A percentile compares a stretch with the other conserved stretches of the same genome.
Conservation (phyloP, 2,329 filamentous ascomycete genomes). For the Fusarium annulatum region DNA sequence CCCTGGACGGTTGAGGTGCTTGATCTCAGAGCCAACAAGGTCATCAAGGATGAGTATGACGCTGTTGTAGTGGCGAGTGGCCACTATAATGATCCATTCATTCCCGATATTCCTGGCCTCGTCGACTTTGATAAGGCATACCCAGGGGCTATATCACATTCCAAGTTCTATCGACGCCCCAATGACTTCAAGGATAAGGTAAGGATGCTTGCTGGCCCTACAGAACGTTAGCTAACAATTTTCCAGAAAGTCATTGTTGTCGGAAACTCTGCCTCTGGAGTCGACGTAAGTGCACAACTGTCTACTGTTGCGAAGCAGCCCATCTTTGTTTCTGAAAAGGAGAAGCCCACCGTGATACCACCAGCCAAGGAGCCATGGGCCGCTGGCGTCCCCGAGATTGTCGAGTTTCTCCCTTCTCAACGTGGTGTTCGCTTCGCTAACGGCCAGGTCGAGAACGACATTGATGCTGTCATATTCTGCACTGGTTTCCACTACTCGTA, state of each 20-base stretch:
- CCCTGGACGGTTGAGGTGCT: conserved; percentile 59
- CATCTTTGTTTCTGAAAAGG: conserved; percentile 66
- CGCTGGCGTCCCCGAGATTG: conserved; percentile 58
- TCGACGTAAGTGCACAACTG: conserved; percentile 77
- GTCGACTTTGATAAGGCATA: conserved; percentile 61
- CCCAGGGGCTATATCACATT: conserved; percentile 66
- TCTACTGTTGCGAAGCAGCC: conserved; percentile 62
- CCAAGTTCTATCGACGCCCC: conserved; percentile 72
- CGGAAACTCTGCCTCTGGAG: conserved; percentile 76
- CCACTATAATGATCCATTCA: conserved; percentile 69
- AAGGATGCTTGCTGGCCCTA: background rate
- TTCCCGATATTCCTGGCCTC: conserved; percentile 68
- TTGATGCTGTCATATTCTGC: conserved; percentile 84
- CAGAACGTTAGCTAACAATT: background rate
- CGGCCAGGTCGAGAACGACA: conserved; percentile 67
- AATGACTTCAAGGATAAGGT: conserved; percentile 50
- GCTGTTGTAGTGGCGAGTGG: conserved; percentile 72
- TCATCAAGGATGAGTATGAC: conserved; percentile 60
- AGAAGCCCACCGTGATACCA: conserved; percentile 40
- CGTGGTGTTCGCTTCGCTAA: conserved; percentile 70
- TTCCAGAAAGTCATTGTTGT: conserved; percentile 73
- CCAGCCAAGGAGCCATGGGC: conserved; percentile 46
- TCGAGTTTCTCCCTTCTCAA: conserved; percentile 57
- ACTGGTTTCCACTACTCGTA: conserved; percentile 88
- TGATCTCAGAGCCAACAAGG: conserved; percentile 45